Base-by-base conservation (phyloP, 1,139 yeast species). In the Yamadazyma triangularis region DNA sequence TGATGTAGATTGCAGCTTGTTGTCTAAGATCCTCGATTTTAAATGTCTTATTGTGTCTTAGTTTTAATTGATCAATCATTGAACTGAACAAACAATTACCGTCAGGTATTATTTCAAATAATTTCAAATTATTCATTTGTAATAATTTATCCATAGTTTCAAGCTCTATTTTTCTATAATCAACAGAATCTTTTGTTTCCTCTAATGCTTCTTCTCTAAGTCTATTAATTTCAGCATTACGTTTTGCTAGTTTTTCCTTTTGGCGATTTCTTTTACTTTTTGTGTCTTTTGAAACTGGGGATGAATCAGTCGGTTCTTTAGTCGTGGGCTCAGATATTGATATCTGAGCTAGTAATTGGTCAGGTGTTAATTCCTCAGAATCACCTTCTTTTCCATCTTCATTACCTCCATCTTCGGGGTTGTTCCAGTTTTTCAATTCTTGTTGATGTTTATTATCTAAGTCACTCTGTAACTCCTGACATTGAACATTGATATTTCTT, bases 51-150 rank as follows among this genome's bases (percentile, higher is more conserved):
- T 34, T 27, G n/a, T 26, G 32, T 3, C 26, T 71, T 4, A 48
- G 38, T 24, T 52, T 45, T 35, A 91, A 58, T 51, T 91, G 97
- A 50, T 91, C 96, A 23, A 78, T 68, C 14, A 91, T 71, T 0
- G 96, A 82, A 3, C 89, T 86, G 62, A 87, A 91, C 26, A 91
- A 61, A 64, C 98, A 91, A 56, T 91, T 93, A 0, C 98, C 98
- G 56, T 91, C 97, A 0, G 97, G 95, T 37, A 70, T 64, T 29
- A 89, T 85, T 45, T 84, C 89, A 40, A 68, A 58, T 40, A 81
- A 77, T 12, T 45, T 48, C 7, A 88, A 60, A 2, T 66, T 59
- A 23, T 72, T 63, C 18, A 69, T 37, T 2, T 52, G 47, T 35
- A 89, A 71, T 18, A 83, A 50, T 25, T 64, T 60, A 18, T 64